Percentiles rank a stretch among this genome's conserved stretches.
phyloP scores from a whole-genome alignment of 345 rosid species.

The Populus davidiana region DNA sequence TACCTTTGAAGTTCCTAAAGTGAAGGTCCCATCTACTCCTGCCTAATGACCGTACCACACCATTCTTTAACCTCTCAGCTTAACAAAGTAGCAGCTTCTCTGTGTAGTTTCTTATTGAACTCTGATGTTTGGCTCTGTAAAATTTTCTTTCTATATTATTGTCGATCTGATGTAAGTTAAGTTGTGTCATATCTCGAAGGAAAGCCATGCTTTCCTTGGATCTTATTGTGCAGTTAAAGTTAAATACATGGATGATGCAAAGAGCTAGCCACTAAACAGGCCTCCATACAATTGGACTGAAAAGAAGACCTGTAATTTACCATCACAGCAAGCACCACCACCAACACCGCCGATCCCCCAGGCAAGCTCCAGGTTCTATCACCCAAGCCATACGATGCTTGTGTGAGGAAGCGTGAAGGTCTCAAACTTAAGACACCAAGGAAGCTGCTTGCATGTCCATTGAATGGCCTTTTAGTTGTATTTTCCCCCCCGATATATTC shows the following conservation, averaged over 20 bases:
- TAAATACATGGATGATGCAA: background rate
- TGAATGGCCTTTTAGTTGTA: too few species aligned
- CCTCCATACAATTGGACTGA: conserved; percentile 48
- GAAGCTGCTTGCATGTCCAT: too few species aligned
- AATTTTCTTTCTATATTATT: background rate
- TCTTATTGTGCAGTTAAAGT: background rate
- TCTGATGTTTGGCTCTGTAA: background rate
- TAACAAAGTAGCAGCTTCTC: background rate
- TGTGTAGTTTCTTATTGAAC: background rate
- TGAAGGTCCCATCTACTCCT: conserved; percentile 46
- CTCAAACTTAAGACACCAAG: conserved; percentile 25
- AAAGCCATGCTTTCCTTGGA: background rate
- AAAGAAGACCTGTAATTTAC: conserved; percentile 60
- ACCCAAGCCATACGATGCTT: conserved; percentile 22
- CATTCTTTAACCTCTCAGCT: background rate
- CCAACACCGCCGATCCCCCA: conserved; percentile 53
- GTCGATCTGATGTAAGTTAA: conserved; percentile 5
- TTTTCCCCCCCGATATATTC: too few species aligned
- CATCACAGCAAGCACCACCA: conserved; percentile 51
- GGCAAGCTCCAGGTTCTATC: conserved; percentile 40
- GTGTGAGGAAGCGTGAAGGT: conserved; percentile 28
- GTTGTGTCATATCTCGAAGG: background rate
- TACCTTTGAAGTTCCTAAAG: conserved; percentile 70
- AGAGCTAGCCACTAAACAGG: background rate
- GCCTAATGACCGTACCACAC: background rate